Evolutionary conservation across 108 stramenopile species (phyloP).

Genomic region (Cyclotella choctawhatcheeana): DNA sequence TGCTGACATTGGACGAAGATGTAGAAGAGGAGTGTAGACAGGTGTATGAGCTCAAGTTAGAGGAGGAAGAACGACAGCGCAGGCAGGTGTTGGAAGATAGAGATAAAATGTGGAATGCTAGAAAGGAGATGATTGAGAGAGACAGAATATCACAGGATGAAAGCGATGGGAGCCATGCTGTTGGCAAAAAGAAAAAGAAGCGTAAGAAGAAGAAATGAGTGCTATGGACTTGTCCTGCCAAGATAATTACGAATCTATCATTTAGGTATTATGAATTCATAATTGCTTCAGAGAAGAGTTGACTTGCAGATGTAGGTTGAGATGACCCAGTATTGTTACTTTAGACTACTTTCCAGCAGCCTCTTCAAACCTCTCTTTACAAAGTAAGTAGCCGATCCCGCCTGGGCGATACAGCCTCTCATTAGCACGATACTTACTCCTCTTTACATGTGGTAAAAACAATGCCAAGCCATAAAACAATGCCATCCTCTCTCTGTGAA

Average conservation of each 20-base stretch:
- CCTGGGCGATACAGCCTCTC: conserved; percentile 45
- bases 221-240: too few relatives aligned
- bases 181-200: conserved; percentile 48
- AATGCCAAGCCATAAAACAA: conserved; percentile 26
- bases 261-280: too few relatives aligned
- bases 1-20: conserved; percentile 18
- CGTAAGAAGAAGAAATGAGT: conserved; percentile 40
- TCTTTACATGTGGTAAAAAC: conserved; percentile 37
- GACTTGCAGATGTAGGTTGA: too few relatives aligned
- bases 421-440: conserved; percentile 36
- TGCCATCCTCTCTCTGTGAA: conserved; percentile 40
- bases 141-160: conserved; percentile 30
- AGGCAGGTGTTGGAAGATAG: conserved; percentile 22
- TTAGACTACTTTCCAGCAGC: conserved; percentile 21
- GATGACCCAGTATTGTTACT: too few relatives aligned
- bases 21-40: conserved; percentile 29
- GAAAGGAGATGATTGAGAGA: conserved; percentile 47
- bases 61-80: conserved; percentile 22
- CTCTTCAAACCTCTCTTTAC: conserved; percentile 50
- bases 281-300: too few relatives aligned
- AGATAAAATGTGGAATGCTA: conserved; percentile 22
- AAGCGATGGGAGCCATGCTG: background rate
- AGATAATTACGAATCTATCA: too few relatives aligned
- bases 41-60: conserved; percentile 22
- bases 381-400: conserved; percentile 34